Evolutionary conservation across 2,329 filamentous ascomycete genomes (phyloP).

Genomic region (Paecilomyces sp.): DNA sequence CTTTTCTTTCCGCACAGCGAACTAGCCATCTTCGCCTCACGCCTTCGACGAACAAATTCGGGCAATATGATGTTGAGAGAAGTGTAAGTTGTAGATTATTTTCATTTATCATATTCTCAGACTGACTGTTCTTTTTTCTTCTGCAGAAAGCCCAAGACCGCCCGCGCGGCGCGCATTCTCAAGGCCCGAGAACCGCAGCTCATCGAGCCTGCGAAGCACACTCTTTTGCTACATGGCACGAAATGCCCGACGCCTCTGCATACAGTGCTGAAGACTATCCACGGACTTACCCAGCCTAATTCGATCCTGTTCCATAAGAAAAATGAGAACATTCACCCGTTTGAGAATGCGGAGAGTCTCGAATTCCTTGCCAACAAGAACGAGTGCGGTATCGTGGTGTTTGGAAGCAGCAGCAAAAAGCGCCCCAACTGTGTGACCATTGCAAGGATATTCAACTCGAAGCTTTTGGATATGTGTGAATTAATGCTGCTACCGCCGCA

Average conservation of each 20-base stretch:
- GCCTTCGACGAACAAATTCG: neutral
- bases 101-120: neutral
- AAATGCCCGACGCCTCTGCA: slow-evolving; percentile 76
- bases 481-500: slow-evolving; percentile 69
- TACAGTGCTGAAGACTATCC: slow-evolving; percentile 76
- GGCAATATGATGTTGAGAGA: slow-evolving; percentile 33
- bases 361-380: slow-evolving; percentile 98
- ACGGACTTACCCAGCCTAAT: slow-evolving; percentile 75
- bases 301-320: slow-evolving; percentile 94
- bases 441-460: slow-evolving; percentile 73
- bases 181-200: slow-evolving; percentile 87
- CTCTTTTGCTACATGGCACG: slow-evolving; percentile 82
- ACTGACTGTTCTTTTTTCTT: neutral
- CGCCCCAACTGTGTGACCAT: slow-evolving; percentile 85
- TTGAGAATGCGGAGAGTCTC: slow-evolving; percentile 78
- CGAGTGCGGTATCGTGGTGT: slow-evolving; percentile 78
- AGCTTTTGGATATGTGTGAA: slow-evolving; percentile 92
- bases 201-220: slow-evolving; percentile 82
- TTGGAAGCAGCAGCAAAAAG: slow-evolving; percentile 86
- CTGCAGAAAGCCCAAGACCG: slow-evolving; percentile 62
- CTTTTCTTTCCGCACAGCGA: slow-evolving; percentile 20
- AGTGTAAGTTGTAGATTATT: slow-evolving; percentile 27
- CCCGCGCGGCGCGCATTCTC: slow-evolving; percentile 88
- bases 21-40: neutral
- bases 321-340: slow-evolving; percentile 81